Conservation (phyloP, 371 early-diverging fungal species). For the Lichtheimia ramosa region DNA sequence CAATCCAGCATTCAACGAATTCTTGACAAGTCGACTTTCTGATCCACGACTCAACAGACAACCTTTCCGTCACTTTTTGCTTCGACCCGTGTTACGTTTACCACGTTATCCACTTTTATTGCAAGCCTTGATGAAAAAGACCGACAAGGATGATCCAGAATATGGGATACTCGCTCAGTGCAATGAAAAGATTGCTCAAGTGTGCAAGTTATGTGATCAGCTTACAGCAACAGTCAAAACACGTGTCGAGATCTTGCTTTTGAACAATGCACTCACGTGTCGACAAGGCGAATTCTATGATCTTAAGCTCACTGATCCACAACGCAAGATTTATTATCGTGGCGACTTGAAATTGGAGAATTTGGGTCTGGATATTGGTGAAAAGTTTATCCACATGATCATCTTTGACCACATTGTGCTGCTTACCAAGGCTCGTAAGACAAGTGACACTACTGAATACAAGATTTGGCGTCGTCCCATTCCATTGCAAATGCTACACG, state of each 20-base stretch:
- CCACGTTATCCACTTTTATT: slow-evolving; percentile 83
- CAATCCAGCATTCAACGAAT: slow-evolving; percentile 50
- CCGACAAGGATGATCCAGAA: slow-evolving; percentile 75
- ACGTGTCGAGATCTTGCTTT: slow-evolving; percentile 14
- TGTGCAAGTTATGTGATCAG: slow-evolving; percentile 24
- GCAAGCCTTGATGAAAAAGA: slow-evolving; percentile 72
- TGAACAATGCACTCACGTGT: slow-evolving; percentile 32
- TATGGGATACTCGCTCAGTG: slow-evolving; percentile 68
- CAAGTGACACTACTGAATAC: slow-evolving; percentile 39
- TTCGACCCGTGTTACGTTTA: slow-evolving; percentile 72
- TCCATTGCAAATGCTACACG: slow-evolving; percentile 50
- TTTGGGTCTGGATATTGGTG: slow-evolving; percentile 54
- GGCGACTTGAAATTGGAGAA: slow-evolving; percentile 67
- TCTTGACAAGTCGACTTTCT: background rate
- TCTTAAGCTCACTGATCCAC: slow-evolving; percentile 66
- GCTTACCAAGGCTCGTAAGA: slow-evolving; percentile 60
- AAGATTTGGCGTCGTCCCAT: slow-evolving; percentile 60
- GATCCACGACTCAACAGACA: slow-evolving; percentile 24
- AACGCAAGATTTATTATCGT: slow-evolving; percentile 69
- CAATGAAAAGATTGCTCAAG: slow-evolving; percentile 31
- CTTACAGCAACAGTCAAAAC: slow-evolving; percentile 10
- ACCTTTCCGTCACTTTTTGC: slow-evolving; percentile 35
- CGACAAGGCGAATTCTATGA: slow-evolving; percentile 48
- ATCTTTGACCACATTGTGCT: slow-evolving; percentile 83
- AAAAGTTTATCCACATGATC: slow-evolving; percentile 64